Conservation (phyloP, 495 filamentous ascomycete genomes). For the Cudoniella acicularis region DNA sequence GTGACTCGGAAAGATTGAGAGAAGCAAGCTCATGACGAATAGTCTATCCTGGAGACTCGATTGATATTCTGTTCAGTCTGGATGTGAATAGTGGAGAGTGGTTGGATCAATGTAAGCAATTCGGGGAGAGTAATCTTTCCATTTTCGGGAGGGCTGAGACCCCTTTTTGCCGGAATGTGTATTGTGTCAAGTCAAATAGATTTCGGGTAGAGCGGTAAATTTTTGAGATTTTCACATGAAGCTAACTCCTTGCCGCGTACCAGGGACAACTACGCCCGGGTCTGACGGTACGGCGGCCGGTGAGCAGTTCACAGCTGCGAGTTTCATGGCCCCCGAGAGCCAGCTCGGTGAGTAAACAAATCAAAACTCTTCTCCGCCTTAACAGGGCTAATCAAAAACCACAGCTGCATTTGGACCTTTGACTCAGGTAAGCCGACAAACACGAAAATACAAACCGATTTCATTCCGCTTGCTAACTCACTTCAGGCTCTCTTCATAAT, state of each 20-base stretch:
- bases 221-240: too few relatives aligned
- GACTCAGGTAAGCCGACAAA: not conserved
- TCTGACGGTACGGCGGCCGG: not conserved
- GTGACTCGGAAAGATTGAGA: not conserved
- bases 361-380: not conserved
- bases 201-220: too few relatives aligned
- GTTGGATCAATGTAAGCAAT: not conserved
- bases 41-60: not conserved
- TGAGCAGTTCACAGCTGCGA: not conserved
- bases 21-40: not conserved
- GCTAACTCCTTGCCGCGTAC: too few relatives aligned
- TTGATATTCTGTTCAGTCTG: not conserved
- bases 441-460: not conserved
- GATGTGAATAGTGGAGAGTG: not conserved
- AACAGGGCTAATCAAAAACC: not conserved
- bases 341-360: not conserved
- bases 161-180: too few relatives aligned
- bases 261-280: not conserved
- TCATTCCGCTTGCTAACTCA: not conserved
- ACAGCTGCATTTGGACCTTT: not conserved
- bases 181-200: too few relatives aligned
- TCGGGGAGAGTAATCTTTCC: too few relatives aligned
- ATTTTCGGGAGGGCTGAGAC: too few relatives aligned
- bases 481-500: not conserved
- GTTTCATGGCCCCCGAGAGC: not conserved